phyloP scores from a whole-genome alignment of 495 filamentous ascomycete genomes.

The Penicillium malachiteum region DNA sequence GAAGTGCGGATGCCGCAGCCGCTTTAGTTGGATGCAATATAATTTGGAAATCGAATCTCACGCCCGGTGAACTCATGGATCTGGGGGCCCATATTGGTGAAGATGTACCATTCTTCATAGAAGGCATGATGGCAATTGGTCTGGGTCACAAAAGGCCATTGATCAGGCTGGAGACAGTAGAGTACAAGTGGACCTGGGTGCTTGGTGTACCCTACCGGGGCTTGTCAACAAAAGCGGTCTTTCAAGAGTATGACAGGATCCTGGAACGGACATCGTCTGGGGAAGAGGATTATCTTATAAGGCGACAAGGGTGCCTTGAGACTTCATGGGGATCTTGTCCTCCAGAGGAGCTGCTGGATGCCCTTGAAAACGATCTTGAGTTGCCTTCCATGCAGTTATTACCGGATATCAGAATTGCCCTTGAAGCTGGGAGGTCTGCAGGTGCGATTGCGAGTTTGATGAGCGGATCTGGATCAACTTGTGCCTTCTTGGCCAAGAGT shows the following conservation, averaged over 20 bases:
- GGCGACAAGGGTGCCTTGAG: background rate
- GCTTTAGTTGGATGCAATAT: conserved; percentile 10
- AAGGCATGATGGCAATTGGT: conserved; percentile 8
- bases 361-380: conserved; percentile 8
- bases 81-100: conserved; percentile 7
- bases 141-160: conserved; percentile 9
- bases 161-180: background rate
- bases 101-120: conserved; percentile 12
- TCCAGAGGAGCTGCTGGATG: background rate
- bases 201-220: conserved; percentile 3
- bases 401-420: conserved; percentile 4
- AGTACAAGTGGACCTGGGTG: conserved; percentile 6
- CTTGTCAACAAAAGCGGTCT: conserved; percentile 9
- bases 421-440: background rate
- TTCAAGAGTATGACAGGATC: conserved; percentile 1
- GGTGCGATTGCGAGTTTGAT: conserved; percentile 3
- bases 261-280: background rate
- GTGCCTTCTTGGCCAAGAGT: conserved; percentile 7
- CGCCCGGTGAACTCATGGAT: background rate
- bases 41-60: conserved; percentile 1
- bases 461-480: conserved; percentile 12
- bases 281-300: background rate
- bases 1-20: conserved; percentile 11
- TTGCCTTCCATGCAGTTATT: background rate
- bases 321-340: background rate